These are phyloP conservation scores for Phytophthora pseudosyringae DNA, from an alignment of 352 stramenopile species.

Conservation along the genomic window DNA sequence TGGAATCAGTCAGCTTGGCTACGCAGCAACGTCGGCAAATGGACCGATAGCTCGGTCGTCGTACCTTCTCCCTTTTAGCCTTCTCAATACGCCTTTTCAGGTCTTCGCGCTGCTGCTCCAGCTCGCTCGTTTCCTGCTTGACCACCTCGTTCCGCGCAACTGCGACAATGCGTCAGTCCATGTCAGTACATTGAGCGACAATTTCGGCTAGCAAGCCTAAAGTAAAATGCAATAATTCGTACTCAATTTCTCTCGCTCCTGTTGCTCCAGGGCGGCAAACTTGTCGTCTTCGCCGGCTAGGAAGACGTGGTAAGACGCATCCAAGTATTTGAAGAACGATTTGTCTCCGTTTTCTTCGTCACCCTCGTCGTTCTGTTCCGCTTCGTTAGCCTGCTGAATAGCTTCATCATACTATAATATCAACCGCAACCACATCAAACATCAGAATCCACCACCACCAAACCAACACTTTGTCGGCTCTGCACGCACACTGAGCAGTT, in stretches of 20 bases:
- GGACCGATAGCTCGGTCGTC: not conserved
- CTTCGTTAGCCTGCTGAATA: conserved; percentile 57
- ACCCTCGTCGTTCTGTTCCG: conserved; percentile 54
- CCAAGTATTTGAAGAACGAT: conserved; percentile 96
- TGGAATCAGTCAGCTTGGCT: not conserved
- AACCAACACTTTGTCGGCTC: not conserved
- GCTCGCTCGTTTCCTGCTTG: conserved; percentile 54
- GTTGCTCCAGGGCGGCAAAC: conserved; percentile 86
- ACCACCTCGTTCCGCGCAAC: conserved; percentile 62
- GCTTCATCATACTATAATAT: conserved; percentile 83
- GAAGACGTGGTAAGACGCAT: conserved; percentile 93
- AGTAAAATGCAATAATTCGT: conserved; percentile 8
- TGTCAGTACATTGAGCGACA: conserved; percentile 13
- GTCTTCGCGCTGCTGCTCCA: conserved; percentile 63
- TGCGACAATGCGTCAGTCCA: conserved; percentile 17
- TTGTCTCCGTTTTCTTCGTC: conserved; percentile 86
- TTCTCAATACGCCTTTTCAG: conserved; percentile 69
- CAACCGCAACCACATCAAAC: conserved; percentile 1
- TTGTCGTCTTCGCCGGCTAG: conserved; percentile 94
- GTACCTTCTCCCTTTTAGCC: conserved; percentile 74
- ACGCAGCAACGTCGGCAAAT: not conserved
- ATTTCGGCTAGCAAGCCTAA: not conserved
- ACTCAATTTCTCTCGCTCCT: conserved; percentile 66
- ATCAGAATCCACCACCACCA: conserved; percentile 17
- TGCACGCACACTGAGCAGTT: conserved; percentile 87